Evolutionary conservation across 164 flowering plant species (phyloP).

Genomic region (Santalum album): DNA sequence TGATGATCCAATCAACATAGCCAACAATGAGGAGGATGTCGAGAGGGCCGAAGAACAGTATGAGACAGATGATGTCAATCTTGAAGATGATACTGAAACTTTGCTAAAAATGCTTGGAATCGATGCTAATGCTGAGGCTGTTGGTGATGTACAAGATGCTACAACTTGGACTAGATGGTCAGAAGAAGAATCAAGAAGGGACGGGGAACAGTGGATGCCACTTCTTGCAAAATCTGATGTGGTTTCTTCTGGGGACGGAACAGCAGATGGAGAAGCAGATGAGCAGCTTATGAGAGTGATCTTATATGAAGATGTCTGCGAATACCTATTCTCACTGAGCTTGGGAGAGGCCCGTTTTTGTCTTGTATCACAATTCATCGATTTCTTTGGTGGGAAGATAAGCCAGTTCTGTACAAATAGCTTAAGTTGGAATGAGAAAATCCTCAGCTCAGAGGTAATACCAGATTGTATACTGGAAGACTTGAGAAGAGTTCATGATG

Average conservation of each 20-base stretch:
- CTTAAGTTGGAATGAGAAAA: constrained; percentile 62
- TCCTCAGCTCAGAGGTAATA: constrained; percentile 44
- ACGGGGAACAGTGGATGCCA: constrained; percentile 85
- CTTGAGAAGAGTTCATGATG: constrained; percentile 37
- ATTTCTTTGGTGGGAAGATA: constrained; percentile 75
- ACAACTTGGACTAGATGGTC: constrained; percentile 84
- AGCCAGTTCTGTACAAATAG: constrained; percentile 64
- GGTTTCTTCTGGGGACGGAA: constrained; percentile 16
- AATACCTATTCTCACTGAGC: constrained; percentile 67
- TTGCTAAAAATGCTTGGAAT: constrained; percentile 73
- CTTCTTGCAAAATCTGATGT: constrained; percentile 50
- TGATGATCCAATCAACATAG: constrained; percentile 12
- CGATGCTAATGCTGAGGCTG: constrained; percentile 54
- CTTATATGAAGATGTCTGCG: constrained; percentile 77
- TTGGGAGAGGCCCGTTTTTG: constrained; percentile 67
- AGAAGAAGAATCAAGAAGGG: constrained; percentile 64
- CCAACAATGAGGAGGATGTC: constrained; percentile 15
- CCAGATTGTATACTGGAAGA: constrained; percentile 38
- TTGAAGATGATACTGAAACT: constrained; percentile 68
- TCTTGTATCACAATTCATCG: constrained; percentile 63
- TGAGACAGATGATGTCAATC: constrained; percentile 31
- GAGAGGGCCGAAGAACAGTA: constrained; percentile 35
- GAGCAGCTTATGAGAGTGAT: constrained; percentile 58
- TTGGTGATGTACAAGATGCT: constrained; percentile 50
- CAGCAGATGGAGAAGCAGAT: constrained; percentile 40